Percentiles rank a stretch among this genome's conserved stretches.
Conservation (phyloP, 2,329 filamentous ascomycete species). For the Cercospora sesami region DNA sequence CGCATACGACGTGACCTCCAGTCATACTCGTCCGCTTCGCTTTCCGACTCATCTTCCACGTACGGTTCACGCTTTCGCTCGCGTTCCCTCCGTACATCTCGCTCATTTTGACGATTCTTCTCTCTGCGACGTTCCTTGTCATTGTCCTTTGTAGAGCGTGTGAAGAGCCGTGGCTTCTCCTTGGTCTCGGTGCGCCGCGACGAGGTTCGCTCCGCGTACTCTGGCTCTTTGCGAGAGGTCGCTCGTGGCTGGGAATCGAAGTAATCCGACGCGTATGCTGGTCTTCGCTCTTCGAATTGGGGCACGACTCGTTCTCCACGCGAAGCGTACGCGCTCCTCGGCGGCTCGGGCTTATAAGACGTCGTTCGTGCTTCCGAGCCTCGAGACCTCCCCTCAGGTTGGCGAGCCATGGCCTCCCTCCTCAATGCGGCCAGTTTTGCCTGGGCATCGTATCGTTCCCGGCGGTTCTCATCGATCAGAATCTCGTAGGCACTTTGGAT, state of each 20-base stretch:
- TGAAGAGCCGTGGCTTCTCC: constrained; percentile 22
- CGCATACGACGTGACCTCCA: constrained; percentile 21
- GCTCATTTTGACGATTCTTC: constrained; percentile 42
- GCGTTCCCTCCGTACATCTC: constrained; percentile 44
- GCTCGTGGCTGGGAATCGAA: constrained; percentile 39
- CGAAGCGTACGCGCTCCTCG: constrained; percentile 17
- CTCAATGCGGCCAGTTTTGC: constrained; percentile 66
- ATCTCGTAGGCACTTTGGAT: constrained; percentile 93
- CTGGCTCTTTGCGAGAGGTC: constrained; percentile 42
- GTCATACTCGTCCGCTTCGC: constrained; percentile 33
- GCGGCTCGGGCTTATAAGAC: constrained; percentile 21
- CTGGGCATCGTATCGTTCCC: constrained; percentile 75
- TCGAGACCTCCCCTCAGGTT: constrained; percentile 23
- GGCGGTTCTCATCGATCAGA: constrained; percentile 72
- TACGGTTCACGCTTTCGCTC: constrained; percentile 39
- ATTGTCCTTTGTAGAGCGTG: constrained; percentile 29
- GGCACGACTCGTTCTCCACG: constrained; percentile 27
- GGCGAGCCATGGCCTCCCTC: constrained; percentile 53
- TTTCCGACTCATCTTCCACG: constrained; percentile 37
- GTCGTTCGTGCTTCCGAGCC: constrained; percentile 21
- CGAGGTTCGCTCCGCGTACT: constrained; percentile 39
- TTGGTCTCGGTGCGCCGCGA: constrained; percentile 28
- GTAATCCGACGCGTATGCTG: constrained; percentile 37
- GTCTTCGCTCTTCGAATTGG: constrained; percentile 38
- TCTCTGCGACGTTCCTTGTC: constrained; percentile 45